Evolutionary conservation across 306 rosid genomes (phyloP).

Genomic region (Cucurbita ficifolia): DNA sequence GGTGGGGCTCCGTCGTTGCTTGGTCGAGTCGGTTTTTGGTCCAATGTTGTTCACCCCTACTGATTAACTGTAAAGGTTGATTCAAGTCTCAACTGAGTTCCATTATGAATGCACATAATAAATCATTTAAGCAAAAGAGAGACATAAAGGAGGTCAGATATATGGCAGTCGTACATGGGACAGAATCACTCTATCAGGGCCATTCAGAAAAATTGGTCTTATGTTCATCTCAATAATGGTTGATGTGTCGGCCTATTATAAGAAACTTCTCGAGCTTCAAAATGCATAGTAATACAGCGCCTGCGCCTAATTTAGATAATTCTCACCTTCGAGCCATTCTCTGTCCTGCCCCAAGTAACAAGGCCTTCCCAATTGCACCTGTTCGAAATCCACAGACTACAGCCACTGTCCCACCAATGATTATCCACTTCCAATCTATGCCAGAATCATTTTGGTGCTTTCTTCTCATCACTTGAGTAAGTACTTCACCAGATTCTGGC

Average conservation of each 20-base stretch:
- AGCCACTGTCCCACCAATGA: constrained; percentile 84
- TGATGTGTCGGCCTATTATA: not conserved
- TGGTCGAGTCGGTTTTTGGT: no score
- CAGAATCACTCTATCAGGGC: not conserved
- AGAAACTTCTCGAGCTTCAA: not conserved
- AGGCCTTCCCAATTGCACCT: constrained; percentile 61
- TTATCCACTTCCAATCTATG: constrained; percentile 92
- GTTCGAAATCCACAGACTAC: constrained; percentile 77
- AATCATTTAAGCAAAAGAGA: not conserved
- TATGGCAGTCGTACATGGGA: not conserved
- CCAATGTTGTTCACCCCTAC: no score
- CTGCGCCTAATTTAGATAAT: not conserved
- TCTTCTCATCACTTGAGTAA: constrained; percentile 10
- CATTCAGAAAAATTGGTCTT: not conserved
- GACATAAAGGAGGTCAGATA: not conserved
- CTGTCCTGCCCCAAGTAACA: constrained; percentile 82
- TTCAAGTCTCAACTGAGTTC: not conserved
- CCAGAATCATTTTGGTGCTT: constrained; percentile 26
- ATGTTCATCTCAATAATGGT: not conserved
- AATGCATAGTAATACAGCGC: not conserved
- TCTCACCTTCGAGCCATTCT: constrained; percentile 58
- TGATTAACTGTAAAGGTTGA: not conserved
- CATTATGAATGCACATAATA: not conserved
- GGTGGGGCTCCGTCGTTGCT: no score
- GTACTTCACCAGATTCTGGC: constrained; percentile 18